Conservation (phyloP, 1,284 basidiomycete genomes). For the Pholiota adiposa region DNA sequence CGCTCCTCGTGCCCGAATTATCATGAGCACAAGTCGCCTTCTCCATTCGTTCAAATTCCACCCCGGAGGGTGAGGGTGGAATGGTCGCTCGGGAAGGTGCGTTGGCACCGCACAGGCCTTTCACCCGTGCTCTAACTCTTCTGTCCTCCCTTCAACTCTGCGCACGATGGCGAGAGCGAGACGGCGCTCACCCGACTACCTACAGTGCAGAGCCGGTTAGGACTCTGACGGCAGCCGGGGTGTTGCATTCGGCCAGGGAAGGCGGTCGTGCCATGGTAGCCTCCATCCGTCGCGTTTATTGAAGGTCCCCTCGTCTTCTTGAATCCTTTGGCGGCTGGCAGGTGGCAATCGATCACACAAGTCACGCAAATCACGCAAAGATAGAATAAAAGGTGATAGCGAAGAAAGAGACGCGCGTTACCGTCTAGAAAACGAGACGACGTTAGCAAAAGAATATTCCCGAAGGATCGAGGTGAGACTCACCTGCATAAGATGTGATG, state of each 20-base stretch:
- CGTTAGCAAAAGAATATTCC: too few species aligned
- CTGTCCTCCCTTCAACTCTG: slow-evolving; percentile 3
- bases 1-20: neutral
- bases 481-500: too few species aligned
- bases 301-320: slow-evolving; percentile 6
- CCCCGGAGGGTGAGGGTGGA: slow-evolving; percentile 4
- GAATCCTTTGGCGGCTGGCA: neutral
- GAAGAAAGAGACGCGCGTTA: neutral
- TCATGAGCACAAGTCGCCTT: neutral
- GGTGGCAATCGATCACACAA: slow-evolving; percentile 1
- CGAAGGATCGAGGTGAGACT: too few species aligned
- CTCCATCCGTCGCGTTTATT: slow-evolving; percentile 2
- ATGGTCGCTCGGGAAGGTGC: slow-evolving; percentile 6
- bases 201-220: neutral
- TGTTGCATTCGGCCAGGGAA: neutral
- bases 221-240: neutral
- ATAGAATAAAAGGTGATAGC: neutral
- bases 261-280: slow-evolving; percentile 1
- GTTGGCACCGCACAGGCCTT: slow-evolving; percentile 9
- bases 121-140: slow-evolving; percentile 8
- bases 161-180: neutral
- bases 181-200: neutral
- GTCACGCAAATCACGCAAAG: neutral
- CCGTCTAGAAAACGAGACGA: neutral
- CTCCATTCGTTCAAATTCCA: slow-evolving; percentile 8